Evolutionary conservation across 108 stramenopile species (phyloP).

Genomic region (Nitzschia sp.): DNA sequence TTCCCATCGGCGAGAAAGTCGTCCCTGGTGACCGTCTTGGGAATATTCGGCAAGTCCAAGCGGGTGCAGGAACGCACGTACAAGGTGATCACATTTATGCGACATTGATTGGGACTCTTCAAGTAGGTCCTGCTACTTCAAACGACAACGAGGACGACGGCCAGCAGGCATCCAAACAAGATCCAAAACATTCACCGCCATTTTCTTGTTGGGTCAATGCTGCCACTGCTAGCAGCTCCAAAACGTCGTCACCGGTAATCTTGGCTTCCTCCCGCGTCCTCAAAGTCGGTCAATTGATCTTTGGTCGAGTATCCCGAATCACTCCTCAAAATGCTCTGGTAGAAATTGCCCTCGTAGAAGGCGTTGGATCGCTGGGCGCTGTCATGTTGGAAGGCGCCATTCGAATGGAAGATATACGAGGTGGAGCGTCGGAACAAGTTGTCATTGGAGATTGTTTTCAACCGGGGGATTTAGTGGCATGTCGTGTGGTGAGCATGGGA

Average conservation of each 20-base stretch:
- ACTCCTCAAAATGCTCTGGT: constrained; percentile 62
- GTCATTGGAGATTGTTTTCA: constrained; percentile 69
- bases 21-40: constrained; percentile 83
- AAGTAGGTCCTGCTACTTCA: neutral
- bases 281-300: constrained; percentile 57
- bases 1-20: constrained; percentile 46
- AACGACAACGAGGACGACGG: constrained; percentile 10
- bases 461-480: constrained; percentile 85
- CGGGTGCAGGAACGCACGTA: constrained; percentile 73
- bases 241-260: neutral
- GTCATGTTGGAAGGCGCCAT: constrained; percentile 44
- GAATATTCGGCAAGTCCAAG: constrained; percentile 38
- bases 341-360: constrained; percentile 55
- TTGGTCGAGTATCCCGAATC: constrained; percentile 70
- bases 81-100: constrained; percentile 68
- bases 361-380: constrained; percentile 13
- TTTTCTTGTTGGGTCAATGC: neutral
- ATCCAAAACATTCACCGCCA: neutral
- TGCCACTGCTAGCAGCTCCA: constrained; percentile 13
- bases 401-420: constrained; percentile 76
- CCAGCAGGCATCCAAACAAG: neutral
- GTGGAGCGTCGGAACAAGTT: constrained; percentile 60
- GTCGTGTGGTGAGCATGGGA: constrained; percentile 75
- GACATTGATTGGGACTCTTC: constrained; percentile 49
- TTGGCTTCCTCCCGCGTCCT: constrained; percentile 23